These are phyloP conservation scores for Dioscorea zingiberensis DNA, from an alignment of 106 monocot species.

Conservation along the genomic window DNA sequence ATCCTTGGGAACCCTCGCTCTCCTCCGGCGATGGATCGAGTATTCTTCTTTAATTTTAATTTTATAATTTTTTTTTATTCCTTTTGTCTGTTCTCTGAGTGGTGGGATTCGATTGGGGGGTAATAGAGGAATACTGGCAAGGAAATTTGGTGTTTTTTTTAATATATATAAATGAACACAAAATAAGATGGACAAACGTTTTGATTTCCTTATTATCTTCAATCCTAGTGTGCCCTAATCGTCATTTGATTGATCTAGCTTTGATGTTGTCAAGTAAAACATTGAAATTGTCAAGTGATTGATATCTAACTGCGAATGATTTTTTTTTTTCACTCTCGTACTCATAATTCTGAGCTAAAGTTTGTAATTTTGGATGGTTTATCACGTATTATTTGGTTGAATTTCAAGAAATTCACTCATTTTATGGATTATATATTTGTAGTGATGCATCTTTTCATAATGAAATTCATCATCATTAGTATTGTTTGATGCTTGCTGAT, in stretches of 20 bases:
- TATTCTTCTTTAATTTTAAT: neutral
- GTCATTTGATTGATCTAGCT: neutral
- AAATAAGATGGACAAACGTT: neutral
- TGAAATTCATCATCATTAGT: neutral
- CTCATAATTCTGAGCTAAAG: neutral
- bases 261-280: too few relatives aligned
- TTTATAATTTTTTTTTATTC: neutral
- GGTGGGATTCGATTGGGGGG: neutral
- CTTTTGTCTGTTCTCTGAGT: neutral
- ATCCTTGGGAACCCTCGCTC: constrained; percentile 64
- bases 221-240: neutral
- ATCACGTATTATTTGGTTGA: neutral
- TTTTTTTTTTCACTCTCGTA: too few relatives aligned
- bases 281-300: too few relatives aligned
- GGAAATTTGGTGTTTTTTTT: neutral
- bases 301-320: too few relatives aligned
- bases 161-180: neutral
- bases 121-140: neutral
- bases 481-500: too few relatives aligned
- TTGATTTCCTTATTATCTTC: neutral
- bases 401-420: neutral
- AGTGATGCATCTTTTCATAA: neutral
- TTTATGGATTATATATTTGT: neutral
- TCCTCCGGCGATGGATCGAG: constrained; percentile 18
- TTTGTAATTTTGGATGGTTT: neutral